Percentiles rank a stretch among this genome's conserved stretches.
Evolutionary conservation across 140 eudicot species (phyloP).

Genomic region (Senecio squalidus): DNA sequence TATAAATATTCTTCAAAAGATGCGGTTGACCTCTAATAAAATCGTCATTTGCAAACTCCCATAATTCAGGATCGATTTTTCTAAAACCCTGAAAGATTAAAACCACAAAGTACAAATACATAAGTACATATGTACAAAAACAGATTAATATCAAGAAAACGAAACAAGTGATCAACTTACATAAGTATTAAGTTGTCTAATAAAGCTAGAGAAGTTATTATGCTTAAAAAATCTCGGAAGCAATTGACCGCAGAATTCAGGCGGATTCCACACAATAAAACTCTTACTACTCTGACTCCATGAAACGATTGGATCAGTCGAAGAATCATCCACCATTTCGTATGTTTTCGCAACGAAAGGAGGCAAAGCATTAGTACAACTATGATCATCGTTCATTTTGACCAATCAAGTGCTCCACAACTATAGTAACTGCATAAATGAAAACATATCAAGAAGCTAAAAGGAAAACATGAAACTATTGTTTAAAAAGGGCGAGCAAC

Average conservation of each 20-base stretch:
- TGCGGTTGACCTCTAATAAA: constrained; percentile 75
- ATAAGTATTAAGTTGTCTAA: constrained; percentile 59
- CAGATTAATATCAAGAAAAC: neutral
- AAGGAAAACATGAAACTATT: constrained; percentile 8
- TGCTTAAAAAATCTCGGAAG: constrained; percentile 58
- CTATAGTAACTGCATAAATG: too few relatives aligned
- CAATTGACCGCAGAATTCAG: constrained; percentile 37
- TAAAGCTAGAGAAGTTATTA: constrained; percentile 58
- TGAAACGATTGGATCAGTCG: constrained; percentile 56
- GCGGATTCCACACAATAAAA: constrained; percentile 53
- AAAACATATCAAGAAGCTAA: too few relatives aligned
- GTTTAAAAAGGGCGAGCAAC: constrained; percentile 15
- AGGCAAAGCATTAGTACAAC: constrained; percentile 49
- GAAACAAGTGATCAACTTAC: constrained; percentile 30
- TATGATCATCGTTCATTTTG: constrained; percentile 56
- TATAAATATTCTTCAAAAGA: constrained; percentile 72
- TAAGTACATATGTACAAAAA: neutral
- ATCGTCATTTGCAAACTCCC: constrained; percentile 96
- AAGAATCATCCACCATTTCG: constrained; percentile 90
- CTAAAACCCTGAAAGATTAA: constrained; percentile 46
- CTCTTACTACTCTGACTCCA: constrained; percentile 50
- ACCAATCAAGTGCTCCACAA: too few relatives aligned
- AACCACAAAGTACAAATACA: too few relatives aligned
- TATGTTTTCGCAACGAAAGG: constrained; percentile 83
- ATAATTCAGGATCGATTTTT: constrained; percentile 81